Evolutionary conservation across 1,139 yeast species (phyloP).

Genomic region (Saccharomyces hybrid): DNA sequence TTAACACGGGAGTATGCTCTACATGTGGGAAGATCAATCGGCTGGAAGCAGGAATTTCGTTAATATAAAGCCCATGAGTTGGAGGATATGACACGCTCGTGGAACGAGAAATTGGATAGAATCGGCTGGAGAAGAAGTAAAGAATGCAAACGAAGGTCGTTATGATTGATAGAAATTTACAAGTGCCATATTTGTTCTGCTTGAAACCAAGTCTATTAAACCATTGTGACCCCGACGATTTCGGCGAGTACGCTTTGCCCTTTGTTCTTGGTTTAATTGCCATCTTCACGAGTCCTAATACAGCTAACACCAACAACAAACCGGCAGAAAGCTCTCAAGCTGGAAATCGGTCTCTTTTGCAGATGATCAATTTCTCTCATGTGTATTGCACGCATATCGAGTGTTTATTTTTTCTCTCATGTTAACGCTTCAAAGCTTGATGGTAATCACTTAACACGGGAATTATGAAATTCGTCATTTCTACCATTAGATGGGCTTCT

Average conservation of each 20-base stretch:
- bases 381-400: background rate
- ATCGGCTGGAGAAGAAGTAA: constrained; percentile 9
- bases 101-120: constrained; percentile 7
- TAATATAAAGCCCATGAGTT: constrained; percentile 37
- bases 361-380: background rate
- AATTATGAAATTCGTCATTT: background rate
- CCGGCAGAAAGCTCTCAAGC: background rate
- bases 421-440: background rate
- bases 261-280: constrained; percentile 16
- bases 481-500: background rate
- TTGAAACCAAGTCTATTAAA: background rate
- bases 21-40: constrained; percentile 58
- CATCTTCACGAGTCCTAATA: constrained; percentile 9
- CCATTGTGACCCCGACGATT: background rate
- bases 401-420: background rate
- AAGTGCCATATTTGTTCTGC: background rate
- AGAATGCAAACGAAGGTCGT: constrained; percentile 8
- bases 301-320: constrained; percentile 8
- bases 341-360: background rate
- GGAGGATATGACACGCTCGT: constrained; percentile 19
- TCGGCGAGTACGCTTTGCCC: constrained; percentile 4
- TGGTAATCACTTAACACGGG: background rate
- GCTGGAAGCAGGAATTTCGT: constrained; percentile 42
- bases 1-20: constrained; percentile 55
- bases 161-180: constrained; percentile 4